Percentiles rank a stretch among this genome's conserved stretches.
These are phyloP conservation scores for Colletotrichum simmondsii DNA, from an alignment of 2,329 filamentous ascomycete genomes.

Conservation along the genomic window DNA sequence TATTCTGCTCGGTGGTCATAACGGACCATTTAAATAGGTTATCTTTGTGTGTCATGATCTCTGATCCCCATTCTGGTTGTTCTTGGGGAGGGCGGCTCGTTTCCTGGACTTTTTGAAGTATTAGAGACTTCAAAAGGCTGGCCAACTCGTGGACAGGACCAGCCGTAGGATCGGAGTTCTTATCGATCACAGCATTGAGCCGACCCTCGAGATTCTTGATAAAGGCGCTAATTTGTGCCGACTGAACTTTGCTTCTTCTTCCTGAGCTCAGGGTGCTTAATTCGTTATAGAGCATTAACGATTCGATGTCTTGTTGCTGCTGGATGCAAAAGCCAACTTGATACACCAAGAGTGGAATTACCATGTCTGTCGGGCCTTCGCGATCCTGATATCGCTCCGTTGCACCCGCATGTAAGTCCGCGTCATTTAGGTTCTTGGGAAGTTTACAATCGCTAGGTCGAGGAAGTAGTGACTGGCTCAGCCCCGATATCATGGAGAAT, in stretches of 20 bases:
- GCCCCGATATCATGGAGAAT: constrained; percentile 66
- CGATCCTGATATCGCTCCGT: constrained; percentile 63
- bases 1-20: constrained; percentile 57
- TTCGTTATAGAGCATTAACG: constrained; percentile 48
- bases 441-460: constrained; percentile 64
- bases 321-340: constrained; percentile 62
- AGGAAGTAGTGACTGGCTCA: constrained; percentile 66
- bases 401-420: constrained; percentile 66
- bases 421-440: constrained; percentile 71
- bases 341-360: constrained; percentile 64
- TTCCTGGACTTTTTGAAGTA: constrained; percentile 59
- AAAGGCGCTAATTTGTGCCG: constrained; percentile 49
- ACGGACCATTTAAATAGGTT: constrained; percentile 66
- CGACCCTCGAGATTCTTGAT: constrained; percentile 54
- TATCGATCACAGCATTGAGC: constrained; percentile 56
- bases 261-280: constrained; percentile 14
- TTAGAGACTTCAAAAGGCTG: constrained; percentile 54
- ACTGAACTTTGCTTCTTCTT: constrained; percentile 22
- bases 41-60: constrained; percentile 60
- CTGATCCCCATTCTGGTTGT: constrained; percentile 59
- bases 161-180: constrained; percentile 61
- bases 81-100: constrained; percentile 57
- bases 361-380: constrained; percentile 66
- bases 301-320: constrained; percentile 55
- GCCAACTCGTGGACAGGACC: constrained; percentile 64